Percentiles rank a stretch among this genome's conserved stretches.
phyloP scores from a whole-genome alignment of 73 alveolate species.

The Breviolum minutum region DNA sequence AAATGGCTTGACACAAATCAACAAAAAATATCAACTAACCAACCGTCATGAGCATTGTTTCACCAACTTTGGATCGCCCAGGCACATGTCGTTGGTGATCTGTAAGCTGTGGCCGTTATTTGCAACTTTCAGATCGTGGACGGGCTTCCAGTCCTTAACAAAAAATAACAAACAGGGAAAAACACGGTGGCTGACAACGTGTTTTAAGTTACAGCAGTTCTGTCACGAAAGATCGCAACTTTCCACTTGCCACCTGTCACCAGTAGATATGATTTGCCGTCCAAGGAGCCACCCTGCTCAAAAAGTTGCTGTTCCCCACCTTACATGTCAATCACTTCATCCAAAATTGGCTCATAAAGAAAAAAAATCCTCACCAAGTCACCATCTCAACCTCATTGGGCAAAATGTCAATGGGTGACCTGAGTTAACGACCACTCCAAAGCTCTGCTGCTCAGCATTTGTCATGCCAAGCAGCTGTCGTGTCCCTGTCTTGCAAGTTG shows the following conservation, averaged over 20 bases:
- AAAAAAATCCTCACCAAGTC: background rate
- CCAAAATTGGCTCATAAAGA: no score
- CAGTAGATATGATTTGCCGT: no score
- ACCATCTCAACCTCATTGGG: conserved; percentile 37
- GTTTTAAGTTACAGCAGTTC: no score
- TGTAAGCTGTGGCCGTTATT: conserved; percentile 70
- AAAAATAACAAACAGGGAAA: background rate
- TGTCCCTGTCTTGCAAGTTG: conserved; percentile 4
- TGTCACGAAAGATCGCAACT: no score
- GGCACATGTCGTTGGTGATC: conserved; percentile 70
- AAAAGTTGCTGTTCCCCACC: conserved; percentile 43
- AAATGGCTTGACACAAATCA: no score
- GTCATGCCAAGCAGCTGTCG: conserved; percentile 5
- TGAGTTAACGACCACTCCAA: background rate
- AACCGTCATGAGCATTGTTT: no score
- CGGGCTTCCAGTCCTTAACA: conserved; percentile 74
- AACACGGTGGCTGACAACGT: no score
- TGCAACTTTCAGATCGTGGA: conserved; percentile 30
- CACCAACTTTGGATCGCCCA: background rate
- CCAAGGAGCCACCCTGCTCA: conserved; percentile 69
- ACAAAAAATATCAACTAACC: no score
- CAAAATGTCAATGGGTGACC: conserved; percentile 72
- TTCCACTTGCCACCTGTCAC: no score
- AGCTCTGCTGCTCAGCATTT: background rate
- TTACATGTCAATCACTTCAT: background rate